Evolutionary conservation across 306 rosid genomes (phyloP).

Genomic region (Quercus agrifolia): DNA sequence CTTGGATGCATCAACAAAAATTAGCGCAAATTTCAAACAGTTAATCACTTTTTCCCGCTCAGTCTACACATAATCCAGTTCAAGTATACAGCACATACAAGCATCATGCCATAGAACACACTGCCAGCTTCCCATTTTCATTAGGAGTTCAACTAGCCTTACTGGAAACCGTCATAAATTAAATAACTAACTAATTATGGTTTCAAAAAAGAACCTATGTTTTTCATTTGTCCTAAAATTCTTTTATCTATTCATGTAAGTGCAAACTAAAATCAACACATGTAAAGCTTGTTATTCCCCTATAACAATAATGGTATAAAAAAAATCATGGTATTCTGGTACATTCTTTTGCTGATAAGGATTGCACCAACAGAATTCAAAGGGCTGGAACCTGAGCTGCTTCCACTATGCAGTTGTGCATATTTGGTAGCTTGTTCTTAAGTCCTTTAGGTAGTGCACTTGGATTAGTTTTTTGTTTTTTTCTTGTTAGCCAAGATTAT

Average conservation of each 20-base stretch:
- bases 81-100: not conserved
- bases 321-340: not conserved
- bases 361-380: not conserved
- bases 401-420: not conserved
- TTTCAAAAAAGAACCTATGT: not conserved
- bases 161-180: not conserved
- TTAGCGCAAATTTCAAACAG: not conserved
- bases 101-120: not conserved
- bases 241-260: not conserved
- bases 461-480: too few relatives aligned
- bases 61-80: not conserved
- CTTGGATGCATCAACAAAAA: not conserved
- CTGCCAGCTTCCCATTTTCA: not conserved
- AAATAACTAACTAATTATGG: not conserved
- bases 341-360: not conserved
- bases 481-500: too few relatives aligned
- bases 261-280: not conserved
- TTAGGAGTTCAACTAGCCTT: too few relatives aligned
- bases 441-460: not conserved
- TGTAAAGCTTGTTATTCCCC: not conserved
- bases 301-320: not conserved
- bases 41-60: not conserved
- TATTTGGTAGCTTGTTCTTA: not conserved
- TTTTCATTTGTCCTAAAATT: not conserved
- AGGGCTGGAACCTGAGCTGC: not conserved